Conservation (phyloP, 139 green algal species). For the Auxenochlorella pyrenoidosa region DNA sequence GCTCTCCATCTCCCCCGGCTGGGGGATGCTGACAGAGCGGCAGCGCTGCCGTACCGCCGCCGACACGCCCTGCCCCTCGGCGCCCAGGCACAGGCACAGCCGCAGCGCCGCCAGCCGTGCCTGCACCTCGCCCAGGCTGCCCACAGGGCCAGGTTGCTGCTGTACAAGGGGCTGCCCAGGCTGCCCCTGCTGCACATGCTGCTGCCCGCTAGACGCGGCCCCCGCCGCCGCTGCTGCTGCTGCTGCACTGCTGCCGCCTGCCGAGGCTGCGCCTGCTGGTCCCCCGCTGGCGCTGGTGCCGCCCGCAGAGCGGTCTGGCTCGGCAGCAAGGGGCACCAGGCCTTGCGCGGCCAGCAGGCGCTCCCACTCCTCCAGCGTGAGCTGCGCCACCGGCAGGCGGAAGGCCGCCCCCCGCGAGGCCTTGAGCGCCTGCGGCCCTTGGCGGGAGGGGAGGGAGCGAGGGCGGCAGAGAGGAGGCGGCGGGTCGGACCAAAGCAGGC, state of each 20-base stretch:
- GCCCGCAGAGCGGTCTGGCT: slow-evolving; percentile 5
- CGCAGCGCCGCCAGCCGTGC: not conserved
- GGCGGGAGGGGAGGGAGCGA: too few relatives aligned
- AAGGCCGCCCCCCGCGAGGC: slow-evolving; percentile 53
- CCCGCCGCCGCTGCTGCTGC: not conserved
- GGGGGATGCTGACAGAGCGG: slow-evolving; percentile 69
- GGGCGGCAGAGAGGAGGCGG: too few relatives aligned
- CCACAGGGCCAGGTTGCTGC: not conserved
- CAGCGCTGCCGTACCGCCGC: slow-evolving; percentile 45
- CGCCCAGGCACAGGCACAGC: slow-evolving; percentile 80
- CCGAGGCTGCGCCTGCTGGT: too few relatives aligned
- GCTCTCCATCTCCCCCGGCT: slow-evolving; percentile 75
- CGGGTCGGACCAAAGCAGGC: too few relatives aligned
- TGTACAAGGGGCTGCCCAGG: not conserved
- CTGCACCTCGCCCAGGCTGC: not conserved
- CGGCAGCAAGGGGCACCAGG: not conserved
- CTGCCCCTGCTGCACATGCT: not conserved
- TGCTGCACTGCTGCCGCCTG: not conserved
- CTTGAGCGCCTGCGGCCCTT: slow-evolving; percentile 1
- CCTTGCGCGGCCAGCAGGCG: slow-evolving; percentile 18
- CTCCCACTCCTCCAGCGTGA: slow-evolving; percentile 40
- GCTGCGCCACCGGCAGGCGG: slow-evolving; percentile 48
- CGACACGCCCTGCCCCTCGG: slow-evolving; percentile 81
- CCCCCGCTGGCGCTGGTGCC: not conserved
- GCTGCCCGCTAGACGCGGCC: too few relatives aligned